Percentiles rank a stretch among this genome's conserved stretches.
phyloP scores from a whole-genome alignment of 805 yeast genomes.

The Groenewaldozyma tartarivorans region DNA sequence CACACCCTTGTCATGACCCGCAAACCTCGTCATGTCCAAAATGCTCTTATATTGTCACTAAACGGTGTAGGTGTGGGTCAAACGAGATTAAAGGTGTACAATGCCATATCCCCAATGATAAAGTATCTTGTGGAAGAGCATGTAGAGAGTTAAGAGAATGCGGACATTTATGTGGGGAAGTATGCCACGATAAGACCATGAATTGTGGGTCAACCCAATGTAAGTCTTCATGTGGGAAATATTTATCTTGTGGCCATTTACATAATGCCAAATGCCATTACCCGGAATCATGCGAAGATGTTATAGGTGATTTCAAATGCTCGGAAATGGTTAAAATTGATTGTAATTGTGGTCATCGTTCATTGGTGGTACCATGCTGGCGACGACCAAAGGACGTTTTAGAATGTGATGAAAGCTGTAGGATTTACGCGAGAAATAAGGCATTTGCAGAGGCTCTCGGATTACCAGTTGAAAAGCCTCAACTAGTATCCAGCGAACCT shows the following conservation, averaged over 20 bases:
- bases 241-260: slow-evolving; percentile 55
- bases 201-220: slow-evolving; percentile 51
- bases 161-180: slow-evolving; percentile 47
- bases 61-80: slow-evolving; percentile 55
- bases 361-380: slow-evolving; percentile 45
- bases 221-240: slow-evolving; percentile 45
- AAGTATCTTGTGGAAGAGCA: slow-evolving; percentile 56
- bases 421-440: slow-evolving; percentile 46
- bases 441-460: slow-evolving; percentile 55
- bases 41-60: slow-evolving; percentile 55
- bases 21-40: slow-evolving; percentile 53
- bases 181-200: slow-evolving; percentile 46
- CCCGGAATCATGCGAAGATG: slow-evolving; percentile 23
- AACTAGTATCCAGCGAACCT: slow-evolving; percentile 17
- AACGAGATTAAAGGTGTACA: slow-evolving; percentile 47
- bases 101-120: slow-evolving; percentile 47
- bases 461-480: slow-evolving; percentile 23
- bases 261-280: slow-evolving; percentile 62
- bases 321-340: slow-evolving; percentile 37
- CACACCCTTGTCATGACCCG: slow-evolving; percentile 68
- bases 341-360: slow-evolving; percentile 59
- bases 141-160: slow-evolving; percentile 45
- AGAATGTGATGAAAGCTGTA: slow-evolving; percentile 68
- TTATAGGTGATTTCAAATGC: slow-evolving; percentile 30
- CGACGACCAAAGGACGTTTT: slow-evolving; percentile 34